Evolutionary conservation across 2,329 filamentous ascomycete genomes (phyloP), one percentile per base, ranked within the genome.

Genomic region (Neopestalotiopsis clavispora): DNA sequence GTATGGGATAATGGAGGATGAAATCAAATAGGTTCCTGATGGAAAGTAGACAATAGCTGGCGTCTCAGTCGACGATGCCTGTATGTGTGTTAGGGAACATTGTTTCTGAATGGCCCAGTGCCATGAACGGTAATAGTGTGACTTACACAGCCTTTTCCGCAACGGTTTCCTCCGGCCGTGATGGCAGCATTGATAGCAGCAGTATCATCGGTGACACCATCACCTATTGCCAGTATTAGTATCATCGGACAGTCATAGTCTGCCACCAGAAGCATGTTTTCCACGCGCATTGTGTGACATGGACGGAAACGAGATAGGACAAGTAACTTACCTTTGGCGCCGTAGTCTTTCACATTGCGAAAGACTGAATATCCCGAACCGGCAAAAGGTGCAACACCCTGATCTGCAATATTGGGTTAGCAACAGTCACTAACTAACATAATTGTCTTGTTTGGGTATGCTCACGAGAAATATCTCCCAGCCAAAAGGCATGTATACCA

Each of bases 1-100:
- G 73, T 89, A 90, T 73, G 89, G 84, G 66, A 89, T 84, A 70
- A 92, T 88, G 2, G 86, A 82, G 0, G 80, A 79, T 57, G 84
- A 88, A 68, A 90, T 82, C 1, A 87, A 65, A 71, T 92, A 92
- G 0, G 84, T 89, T 58, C 82, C 82, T 2, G 79, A 73, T 13
- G 82, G 82, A 70, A 84, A 84, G 72, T 84, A 84, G 17, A 84
- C 80, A 38, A 84, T 73, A 6, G 80, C 82, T 20, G 81, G 81
- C 9, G 78, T 83, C 23, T 74, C 80, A 12, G 81, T 83, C 2
- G 80, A 78, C 20, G 81, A 82, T 38, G 78, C 75, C 81, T 56
- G 1, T 32, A 30, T 57, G 20, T 72, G 40, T 78, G 68, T 42
- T 45, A 13, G 10, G n/a, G 17, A 57, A 20, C 5, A 34, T 34